These are phyloP conservation scores for Phlyctochytrium planicorne DNA, from an alignment of 192 early-diverging fungal genomes.

Conservation along the genomic window DNA sequence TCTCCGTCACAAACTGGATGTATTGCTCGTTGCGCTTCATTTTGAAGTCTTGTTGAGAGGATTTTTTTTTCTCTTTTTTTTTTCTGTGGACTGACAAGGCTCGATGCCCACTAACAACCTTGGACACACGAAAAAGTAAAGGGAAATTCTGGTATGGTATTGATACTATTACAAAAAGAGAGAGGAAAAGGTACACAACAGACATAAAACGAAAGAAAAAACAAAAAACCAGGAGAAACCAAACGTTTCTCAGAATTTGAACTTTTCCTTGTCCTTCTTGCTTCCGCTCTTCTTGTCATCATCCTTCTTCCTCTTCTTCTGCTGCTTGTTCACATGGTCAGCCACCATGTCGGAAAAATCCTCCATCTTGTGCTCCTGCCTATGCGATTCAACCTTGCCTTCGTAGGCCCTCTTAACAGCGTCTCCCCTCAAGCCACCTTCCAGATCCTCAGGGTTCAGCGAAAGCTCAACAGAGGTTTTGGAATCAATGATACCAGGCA, in stretches of 20 bases:
- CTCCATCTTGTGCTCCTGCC: constrained; percentile 39
- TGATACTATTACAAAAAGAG: too few species aligned
- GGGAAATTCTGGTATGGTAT: too few species aligned
- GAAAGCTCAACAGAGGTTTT: constrained; percentile 75
- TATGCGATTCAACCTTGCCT: constrained; percentile 49
- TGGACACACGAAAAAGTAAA: too few species aligned
- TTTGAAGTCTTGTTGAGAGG: too few species aligned
- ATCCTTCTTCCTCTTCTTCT: constrained; percentile 67
- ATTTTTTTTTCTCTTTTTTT: too few species aligned
- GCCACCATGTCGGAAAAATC: constrained; percentile 89
- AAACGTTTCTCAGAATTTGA: constrained; percentile 52
- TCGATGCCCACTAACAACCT: too few species aligned
- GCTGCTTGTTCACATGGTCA: constrained; percentile 71
- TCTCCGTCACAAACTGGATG: constrained; percentile 11
- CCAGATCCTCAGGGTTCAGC: constrained; percentile 86
- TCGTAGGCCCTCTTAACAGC: constrained; percentile 79
- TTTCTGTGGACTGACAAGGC: too few species aligned
- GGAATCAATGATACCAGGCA: background rate
- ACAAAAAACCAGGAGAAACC: too few species aligned
- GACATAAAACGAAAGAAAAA: too few species aligned
- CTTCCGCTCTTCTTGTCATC: constrained; percentile 55
- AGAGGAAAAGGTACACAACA: too few species aligned
- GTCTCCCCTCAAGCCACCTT: constrained; percentile 70
- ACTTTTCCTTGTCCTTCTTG: constrained; percentile 41
- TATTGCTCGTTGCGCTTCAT: background rate